These are phyloP conservation scores for Penicillium digitatum DNA, from an alignment of 2,329 filamentous ascomycete genomes.

Conservation along the genomic window DNA sequence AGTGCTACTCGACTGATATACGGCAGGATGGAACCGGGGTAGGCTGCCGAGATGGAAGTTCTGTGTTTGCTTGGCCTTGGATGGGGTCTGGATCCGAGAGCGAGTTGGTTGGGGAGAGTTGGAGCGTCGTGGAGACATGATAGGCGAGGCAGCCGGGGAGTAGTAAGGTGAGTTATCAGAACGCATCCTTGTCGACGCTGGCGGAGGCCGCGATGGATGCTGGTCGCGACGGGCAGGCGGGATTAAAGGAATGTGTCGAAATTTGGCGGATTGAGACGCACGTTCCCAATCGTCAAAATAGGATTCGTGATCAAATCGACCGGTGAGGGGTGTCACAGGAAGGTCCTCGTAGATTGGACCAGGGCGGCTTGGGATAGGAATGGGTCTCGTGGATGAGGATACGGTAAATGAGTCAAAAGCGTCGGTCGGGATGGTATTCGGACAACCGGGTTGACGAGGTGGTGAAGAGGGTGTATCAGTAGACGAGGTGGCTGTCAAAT, in stretches of 20 bases:
- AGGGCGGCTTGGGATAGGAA: constrained; percentile 34
- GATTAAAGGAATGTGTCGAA: constrained; percentile 15
- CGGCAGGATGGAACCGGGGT: constrained; percentile 46
- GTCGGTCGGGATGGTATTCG: constrained; percentile 21
- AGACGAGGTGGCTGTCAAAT: constrained; percentile 37
- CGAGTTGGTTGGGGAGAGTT: constrained; percentile 36
- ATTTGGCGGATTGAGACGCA: constrained; percentile 20
- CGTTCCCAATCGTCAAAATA: constrained; percentile 34
- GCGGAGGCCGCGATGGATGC: constrained; percentile 3
- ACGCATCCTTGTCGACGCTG: constrained; percentile 28
- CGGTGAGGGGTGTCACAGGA: constrained; percentile 38
- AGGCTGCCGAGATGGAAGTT: constrained; percentile 40
- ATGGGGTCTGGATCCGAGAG: constrained; percentile 29
- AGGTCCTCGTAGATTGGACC: constrained; percentile 29
- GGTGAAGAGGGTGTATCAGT: constrained; percentile 35
- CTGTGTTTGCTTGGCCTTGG: constrained; percentile 39
- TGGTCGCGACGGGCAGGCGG: constrained; percentile 13
- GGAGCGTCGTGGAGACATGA: constrained; percentile 35
- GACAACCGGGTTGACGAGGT: constrained; percentile 12
- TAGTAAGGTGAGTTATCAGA: constrained; percentile 33
- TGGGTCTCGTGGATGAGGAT: constrained; percentile 33
- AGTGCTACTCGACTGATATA: constrained; percentile 36
- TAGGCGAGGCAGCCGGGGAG: constrained; percentile 29
- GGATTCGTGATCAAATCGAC: constrained; percentile 35
- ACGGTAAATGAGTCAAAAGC: constrained; percentile 27